Percentiles rank a stretch among this genome's conserved stretches.
These are phyloP conservation scores for Plasmodium chabaudi DNA, from an alignment of 169 alveolate species.

Conservation along the genomic window DNA sequence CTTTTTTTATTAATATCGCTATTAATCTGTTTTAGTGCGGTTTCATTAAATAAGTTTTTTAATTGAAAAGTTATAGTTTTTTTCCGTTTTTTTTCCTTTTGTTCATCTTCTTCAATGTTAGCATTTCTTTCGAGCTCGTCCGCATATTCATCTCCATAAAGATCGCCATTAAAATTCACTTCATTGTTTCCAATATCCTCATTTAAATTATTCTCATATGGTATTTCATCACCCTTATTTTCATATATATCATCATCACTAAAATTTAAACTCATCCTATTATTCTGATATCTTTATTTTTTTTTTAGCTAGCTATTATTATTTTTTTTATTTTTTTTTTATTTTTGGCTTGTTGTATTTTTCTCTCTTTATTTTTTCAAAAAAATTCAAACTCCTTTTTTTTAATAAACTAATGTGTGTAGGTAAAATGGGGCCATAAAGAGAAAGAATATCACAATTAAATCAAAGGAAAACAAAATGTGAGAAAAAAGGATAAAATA, in stretches of 20 bases:
- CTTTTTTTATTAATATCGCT: slow-evolving; percentile 35
- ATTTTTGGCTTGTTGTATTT: no score
- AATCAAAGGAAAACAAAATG: not conserved
- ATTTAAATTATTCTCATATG: slow-evolving; percentile 26
- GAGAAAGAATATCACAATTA: not conserved
- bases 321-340: no score
- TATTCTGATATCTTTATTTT: not conserved
- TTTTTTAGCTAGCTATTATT: not conserved
- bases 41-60: slow-evolving; percentile 66
- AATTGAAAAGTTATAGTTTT: slow-evolving; percentile 56
- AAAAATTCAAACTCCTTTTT: no score
- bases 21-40: slow-evolving; percentile 39
- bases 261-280: slow-evolving; percentile 63
- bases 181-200: not conserved
- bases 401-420: not conserved
- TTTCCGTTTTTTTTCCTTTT: slow-evolving; percentile 43
- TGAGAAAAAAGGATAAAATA: not conserved
- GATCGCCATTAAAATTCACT: not conserved
- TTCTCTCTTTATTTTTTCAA: no score
- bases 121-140: no score
- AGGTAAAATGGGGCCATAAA: not conserved
- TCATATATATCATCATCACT: slow-evolving; percentile 71
- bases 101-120: not conserved
- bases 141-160: not conserved
- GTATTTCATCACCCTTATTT: slow-evolving; percentile 2